Conservation (phyloP, 306 rosid genomes). For the Phaseolus lunatus region DNA sequence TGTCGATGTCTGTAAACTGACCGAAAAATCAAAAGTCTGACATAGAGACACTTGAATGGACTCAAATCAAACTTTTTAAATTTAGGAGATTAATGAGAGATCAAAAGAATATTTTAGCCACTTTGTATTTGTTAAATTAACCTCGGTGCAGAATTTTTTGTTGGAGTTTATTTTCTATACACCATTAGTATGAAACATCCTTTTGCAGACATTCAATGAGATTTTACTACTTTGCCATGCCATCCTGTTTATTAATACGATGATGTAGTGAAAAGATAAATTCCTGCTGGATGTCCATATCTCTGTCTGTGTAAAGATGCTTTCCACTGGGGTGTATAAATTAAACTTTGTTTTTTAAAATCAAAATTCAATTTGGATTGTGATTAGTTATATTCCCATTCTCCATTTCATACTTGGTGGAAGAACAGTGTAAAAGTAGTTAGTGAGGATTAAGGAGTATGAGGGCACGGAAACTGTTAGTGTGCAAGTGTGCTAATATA, state of each 20-base stretch:
- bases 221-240: not conserved
- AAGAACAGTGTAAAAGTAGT: not conserved
- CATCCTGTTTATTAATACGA: not conserved
- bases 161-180: not conserved
- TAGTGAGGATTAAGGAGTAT: not conserved
- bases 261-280: not conserved
- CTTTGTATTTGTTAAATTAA: constrained; percentile 26
- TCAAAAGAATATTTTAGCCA: not conserved
- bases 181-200: not conserved
- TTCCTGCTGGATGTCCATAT: not conserved
- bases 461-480: not conserved
- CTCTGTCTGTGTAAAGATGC: not conserved
- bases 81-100: not conserved
- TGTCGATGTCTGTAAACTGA: not conserved
- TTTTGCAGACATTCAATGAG: not conserved
- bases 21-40: not conserved
- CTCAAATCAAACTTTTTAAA: too few species aligned
- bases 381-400: constrained; percentile 7
- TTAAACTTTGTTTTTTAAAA: not conserved
- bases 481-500: not conserved
- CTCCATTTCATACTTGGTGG: not conserved
- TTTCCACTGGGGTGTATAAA: not conserved
- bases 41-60: not conserved
- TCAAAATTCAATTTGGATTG: not conserved
- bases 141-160: not conserved